These are phyloP conservation scores for Podila epigama DNA, from an alignment of 192 early-diverging fungal genomes.

Conservation along the genomic window DNA sequence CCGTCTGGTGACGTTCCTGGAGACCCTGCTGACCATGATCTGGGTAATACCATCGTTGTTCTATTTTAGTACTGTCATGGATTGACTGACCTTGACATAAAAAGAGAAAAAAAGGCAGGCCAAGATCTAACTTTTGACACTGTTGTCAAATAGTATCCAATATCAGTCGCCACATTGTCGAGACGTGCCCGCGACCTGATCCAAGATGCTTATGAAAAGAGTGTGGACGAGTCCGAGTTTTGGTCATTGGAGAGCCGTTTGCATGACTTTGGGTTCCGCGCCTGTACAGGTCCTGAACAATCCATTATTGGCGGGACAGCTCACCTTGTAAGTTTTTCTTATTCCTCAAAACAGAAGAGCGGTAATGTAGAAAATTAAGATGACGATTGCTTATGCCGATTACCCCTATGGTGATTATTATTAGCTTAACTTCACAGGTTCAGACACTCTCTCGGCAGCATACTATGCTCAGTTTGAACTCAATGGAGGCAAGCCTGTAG, in stretches of 20 bases:
- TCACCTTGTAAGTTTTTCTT: conserved; percentile 65
- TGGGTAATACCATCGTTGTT: conserved; percentile 61
- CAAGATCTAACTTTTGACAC: background rate
- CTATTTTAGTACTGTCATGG: background rate
- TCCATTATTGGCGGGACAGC: conserved; percentile 85
- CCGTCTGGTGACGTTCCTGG: conserved; percentile 81
- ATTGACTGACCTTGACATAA: background rate
- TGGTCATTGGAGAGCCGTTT: conserved; percentile 71
- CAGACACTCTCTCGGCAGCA: conserved; percentile 81
- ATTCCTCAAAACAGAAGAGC: background rate
- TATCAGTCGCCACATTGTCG: conserved; percentile 86
- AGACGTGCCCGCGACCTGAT: conserved; percentile 68
- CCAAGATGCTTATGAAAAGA: conserved; percentile 63
- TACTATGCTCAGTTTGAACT: conserved; percentile 81
- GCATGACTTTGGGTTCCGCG: conserved; percentile 95
- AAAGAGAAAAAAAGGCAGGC: background rate
- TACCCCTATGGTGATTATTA: background rate
- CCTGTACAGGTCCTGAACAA: conserved; percentile 85
- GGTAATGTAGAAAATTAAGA: background rate
- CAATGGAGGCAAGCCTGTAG: conserved; percentile 78
- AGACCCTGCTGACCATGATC: conserved; percentile 82
- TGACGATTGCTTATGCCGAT: background rate
- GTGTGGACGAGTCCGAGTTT: conserved; percentile 67
- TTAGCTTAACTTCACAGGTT: conserved; percentile 83
- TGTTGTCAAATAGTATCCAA: conserved; percentile 68